Percentiles rank a stretch among this genome's conserved stretches.
Conservation (phyloP, 345 rosid genomes). For the Lepidium africanum region DNA sequence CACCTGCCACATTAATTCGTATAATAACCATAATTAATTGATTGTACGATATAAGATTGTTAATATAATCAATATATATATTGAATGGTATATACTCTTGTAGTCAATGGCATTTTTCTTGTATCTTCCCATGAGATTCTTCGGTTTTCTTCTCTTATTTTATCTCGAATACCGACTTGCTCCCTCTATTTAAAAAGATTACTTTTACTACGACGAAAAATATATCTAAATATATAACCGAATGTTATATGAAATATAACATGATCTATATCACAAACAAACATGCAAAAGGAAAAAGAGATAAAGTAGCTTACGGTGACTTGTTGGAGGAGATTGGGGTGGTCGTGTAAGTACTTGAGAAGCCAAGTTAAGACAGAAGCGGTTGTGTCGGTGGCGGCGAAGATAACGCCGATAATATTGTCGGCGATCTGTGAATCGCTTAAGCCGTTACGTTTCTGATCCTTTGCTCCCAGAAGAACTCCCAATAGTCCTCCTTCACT, state of each 20-base stretch:
- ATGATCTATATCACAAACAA: neutral
- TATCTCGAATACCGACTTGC: slow-evolving; percentile 47
- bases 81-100: slow-evolving; percentile 38
- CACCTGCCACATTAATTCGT: slow-evolving; percentile 38
- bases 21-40: neutral
- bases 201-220: neutral
- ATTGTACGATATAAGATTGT: neutral
- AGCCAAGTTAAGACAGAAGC: slow-evolving; percentile 85
- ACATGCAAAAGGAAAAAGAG: neutral
- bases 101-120: slow-evolving; percentile 75
- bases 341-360: slow-evolving; percentile 77
- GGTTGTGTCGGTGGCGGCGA: slow-evolving; percentile 96
- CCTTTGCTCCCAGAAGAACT: slow-evolving; percentile 44
- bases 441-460: slow-evolving; percentile 36
- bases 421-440: slow-evolving; percentile 85
- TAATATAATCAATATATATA: neutral
- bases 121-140: slow-evolving; percentile 86
- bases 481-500: slow-evolving; percentile 55
- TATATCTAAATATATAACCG: neutral
- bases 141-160: slow-evolving; percentile 44
- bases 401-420: slow-evolving; percentile 84
- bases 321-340: slow-evolving; percentile 45
- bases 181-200: slow-evolving; percentile 40
- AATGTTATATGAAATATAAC: neutral
- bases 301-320: slow-evolving; percentile 41